Percentiles rank a stretch among this genome's conserved stretches.
Conservation (phyloP, 164 flowering plant species). For the Liquidambar formosana region DNA sequence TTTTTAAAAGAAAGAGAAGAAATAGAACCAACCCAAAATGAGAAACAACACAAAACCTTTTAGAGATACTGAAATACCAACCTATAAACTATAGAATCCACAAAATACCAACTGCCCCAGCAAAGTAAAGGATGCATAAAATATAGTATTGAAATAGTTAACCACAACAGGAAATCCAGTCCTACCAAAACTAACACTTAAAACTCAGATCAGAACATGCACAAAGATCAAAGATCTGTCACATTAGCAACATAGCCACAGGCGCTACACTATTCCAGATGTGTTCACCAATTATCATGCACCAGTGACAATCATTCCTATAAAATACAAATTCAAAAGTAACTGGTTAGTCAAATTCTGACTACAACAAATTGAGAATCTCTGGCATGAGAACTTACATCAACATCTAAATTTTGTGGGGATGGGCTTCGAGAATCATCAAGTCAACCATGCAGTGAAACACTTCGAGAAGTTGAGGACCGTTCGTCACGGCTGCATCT, state of each 20-base stretch:
- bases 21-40: too few relatives aligned
- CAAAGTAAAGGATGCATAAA: too few relatives aligned
- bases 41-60: too few relatives aligned
- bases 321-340: not conserved
- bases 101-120: too few relatives aligned
- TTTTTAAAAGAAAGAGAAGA: too few relatives aligned
- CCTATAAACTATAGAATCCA: too few relatives aligned
- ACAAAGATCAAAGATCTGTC: not conserved
- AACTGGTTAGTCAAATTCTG: not conserved
- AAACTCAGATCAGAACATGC: constrained; percentile 12
- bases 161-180: constrained; percentile 22
- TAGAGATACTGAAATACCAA: too few relatives aligned
- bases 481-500: constrained; percentile 20
- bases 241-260: not conserved
- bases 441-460: constrained; percentile 22
- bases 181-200: constrained; percentile 25
- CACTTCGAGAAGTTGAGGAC: constrained; percentile 26
- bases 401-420: constrained; percentile 28
- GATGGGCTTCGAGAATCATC: constrained; percentile 39
- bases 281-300: not conserved
- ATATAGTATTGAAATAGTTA: constrained; percentile 14
- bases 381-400: constrained; percentile 16
- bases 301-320: constrained; percentile 11
- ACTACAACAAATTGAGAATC: not conserved
- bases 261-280: not conserved